Evolutionary conservation across 2,329 filamentous ascomycete genomes (phyloP).

Genomic region (Zymoseptoria brevis): DNA sequence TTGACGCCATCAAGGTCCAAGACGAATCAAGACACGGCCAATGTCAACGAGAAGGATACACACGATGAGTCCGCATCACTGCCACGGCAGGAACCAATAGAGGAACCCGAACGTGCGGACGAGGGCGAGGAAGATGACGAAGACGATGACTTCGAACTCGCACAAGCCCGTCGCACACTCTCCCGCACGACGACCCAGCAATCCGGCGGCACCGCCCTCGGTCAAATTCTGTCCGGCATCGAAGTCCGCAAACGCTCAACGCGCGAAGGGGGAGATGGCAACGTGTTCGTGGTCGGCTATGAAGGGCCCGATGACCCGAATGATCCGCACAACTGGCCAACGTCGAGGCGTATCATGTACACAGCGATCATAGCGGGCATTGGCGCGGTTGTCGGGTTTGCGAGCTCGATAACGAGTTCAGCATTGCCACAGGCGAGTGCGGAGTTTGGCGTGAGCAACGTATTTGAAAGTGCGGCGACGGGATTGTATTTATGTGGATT

Average conservation of each 20-base stretch:
- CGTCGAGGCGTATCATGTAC: conserved; percentile 23
- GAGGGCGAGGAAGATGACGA: conserved; percentile 22
- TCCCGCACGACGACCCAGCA: conserved; percentile 26
- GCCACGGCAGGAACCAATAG: conserved; percentile 6
- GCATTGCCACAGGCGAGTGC: conserved; percentile 39
- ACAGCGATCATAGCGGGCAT: conserved; percentile 35
- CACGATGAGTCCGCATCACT: background rate
- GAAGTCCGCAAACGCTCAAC: conserved; percentile 30
- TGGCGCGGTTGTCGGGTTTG: conserved; percentile 44
- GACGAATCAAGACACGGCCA: background rate
- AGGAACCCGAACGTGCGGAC: conserved; percentile 13
- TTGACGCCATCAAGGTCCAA: background rate
- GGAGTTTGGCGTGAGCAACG: conserved; percentile 43
- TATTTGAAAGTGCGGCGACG: conserved; percentile 45
- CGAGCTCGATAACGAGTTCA: conserved; percentile 47
- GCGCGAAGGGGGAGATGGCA: conserved; percentile 30
- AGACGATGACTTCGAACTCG: conserved; percentile 16
- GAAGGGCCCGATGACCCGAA: conserved; percentile 30
- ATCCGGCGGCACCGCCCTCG: conserved; percentile 28
- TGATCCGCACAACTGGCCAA: conserved; percentile 33
- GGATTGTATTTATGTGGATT: conserved; percentile 36
- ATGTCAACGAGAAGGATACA: background rate
- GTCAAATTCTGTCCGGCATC: conserved; percentile 31
- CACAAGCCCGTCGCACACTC: conserved; percentile 17
- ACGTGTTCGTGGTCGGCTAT: conserved; percentile 34